Conservation (phyloP, 2,329 filamentous ascomycete species). For the Pseudogymnoascus sp. region DNA sequence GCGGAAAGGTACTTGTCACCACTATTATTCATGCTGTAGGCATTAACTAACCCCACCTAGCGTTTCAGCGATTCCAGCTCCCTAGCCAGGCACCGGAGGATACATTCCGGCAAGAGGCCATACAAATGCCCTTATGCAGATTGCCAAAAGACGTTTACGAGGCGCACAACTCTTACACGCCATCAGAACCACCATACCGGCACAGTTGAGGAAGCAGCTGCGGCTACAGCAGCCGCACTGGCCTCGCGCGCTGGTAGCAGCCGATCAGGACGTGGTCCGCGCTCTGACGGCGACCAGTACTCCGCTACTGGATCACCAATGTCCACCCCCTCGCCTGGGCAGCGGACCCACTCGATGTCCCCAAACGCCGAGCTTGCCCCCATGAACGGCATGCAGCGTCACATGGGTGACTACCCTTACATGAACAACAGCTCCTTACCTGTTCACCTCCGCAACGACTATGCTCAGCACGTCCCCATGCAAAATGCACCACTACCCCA, state of each 20-base stretch:
- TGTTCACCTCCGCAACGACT: constrained; percentile 68
- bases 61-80: constrained; percentile 96
- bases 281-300: constrained; percentile 63
- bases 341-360: constrained; percentile 71
- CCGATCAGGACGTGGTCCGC: constrained; percentile 41
- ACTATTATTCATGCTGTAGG: neutral
- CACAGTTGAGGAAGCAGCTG: constrained; percentile 87
- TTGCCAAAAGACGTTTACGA: constrained; percentile 97
- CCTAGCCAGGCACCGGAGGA: constrained; percentile 83
- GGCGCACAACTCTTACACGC: constrained; percentile 85
- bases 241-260: constrained; percentile 40
- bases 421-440: constrained; percentile 73
- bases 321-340: constrained; percentile 69
- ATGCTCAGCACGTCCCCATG: constrained; percentile 34
- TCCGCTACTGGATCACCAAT: constrained; percentile 67
- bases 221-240: constrained; percentile 77
- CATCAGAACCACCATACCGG: constrained; percentile 96
- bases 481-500: constrained; percentile 58
- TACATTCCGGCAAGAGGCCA: constrained; percentile 89
- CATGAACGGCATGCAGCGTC: constrained; percentile 57
- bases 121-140: constrained; percentile 97
- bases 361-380: constrained; percentile 67
- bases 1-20: constrained; percentile 66
- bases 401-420: constrained; percentile 55
- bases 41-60: constrained; percentile 40